phyloP scores from a whole-genome alignment of 179 eudicot species.

The Amaranthus tricolor region DNA sequence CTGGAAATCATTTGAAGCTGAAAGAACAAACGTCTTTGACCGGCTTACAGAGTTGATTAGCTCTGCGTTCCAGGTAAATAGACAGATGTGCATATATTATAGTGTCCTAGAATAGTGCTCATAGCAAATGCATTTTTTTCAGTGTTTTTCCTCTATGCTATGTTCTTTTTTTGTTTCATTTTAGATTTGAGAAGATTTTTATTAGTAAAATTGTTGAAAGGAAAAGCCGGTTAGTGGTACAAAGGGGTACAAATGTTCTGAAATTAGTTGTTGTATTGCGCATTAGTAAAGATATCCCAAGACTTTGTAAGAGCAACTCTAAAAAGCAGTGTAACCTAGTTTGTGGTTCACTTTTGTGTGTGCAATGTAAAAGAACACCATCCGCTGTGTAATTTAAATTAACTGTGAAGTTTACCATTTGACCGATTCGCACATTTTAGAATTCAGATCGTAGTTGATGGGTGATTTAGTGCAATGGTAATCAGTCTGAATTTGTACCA shows the following conservation, averaged over 20 bases:
- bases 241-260: not conserved
- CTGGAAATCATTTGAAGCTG: constrained; percentile 86
- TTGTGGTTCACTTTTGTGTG: too few species aligned
- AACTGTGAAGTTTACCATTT: too few species aligned
- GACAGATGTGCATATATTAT: constrained; percentile 9
- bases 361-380: too few species aligned
- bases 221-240: not conserved
- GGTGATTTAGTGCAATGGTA: too few species aligned
- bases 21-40: constrained; percentile 86
- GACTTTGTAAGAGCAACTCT: too few species aligned
- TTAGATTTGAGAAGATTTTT: not conserved
- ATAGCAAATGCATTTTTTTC: not conserved
- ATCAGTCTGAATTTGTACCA: too few species aligned
- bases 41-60: constrained; percentile 85
- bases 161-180: not conserved
- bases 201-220: not conserved
- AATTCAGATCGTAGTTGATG: too few species aligned
- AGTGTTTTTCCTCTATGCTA: not conserved
- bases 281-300: too few species aligned
- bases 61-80: constrained; percentile 69
- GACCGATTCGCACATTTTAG: too few species aligned
- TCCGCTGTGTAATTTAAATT: too few species aligned
- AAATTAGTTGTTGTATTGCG: too few species aligned
- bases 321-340: too few species aligned
- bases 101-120: not conserved